phyloP scores from a whole-genome alignment of 2,329 filamentous ascomycete genomes.

The Cladophialophora psammophila region DNA sequence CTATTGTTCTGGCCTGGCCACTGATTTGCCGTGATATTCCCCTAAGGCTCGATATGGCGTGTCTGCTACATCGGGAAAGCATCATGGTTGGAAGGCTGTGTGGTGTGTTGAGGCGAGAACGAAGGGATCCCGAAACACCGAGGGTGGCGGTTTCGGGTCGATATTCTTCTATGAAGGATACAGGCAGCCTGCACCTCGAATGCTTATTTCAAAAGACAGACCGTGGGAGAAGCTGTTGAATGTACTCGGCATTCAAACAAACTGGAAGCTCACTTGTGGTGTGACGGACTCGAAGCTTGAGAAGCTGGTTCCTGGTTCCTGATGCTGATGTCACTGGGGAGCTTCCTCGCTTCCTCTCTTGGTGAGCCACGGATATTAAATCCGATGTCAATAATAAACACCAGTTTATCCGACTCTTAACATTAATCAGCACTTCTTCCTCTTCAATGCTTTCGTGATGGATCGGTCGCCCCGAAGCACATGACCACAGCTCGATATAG shows the following conservation, averaged over 20 bases:
- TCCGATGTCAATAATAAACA: not conserved
- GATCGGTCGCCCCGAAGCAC: not conserved
- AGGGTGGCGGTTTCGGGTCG: not conserved
- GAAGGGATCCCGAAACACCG: not conserved
- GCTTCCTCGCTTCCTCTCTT: too few species aligned
- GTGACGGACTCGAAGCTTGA: not conserved
- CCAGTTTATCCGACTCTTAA: not conserved
- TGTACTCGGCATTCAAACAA: not conserved
- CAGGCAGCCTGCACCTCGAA: not conserved
- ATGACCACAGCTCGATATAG: not conserved
- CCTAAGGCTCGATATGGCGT: conserved; percentile 20
- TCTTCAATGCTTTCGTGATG: not conserved
- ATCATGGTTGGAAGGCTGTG: conserved; percentile 25
- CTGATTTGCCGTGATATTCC: conserved; percentile 28
- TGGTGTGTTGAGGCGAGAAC: not conserved
- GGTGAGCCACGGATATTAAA: not conserved
- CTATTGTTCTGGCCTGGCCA: conserved; percentile 28
- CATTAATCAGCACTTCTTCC: not conserved
- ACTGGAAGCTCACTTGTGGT: not conserved
- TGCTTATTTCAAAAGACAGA: not conserved
- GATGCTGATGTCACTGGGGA: conserved; percentile 13
- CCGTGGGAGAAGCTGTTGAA: not conserved
- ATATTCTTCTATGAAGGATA: not conserved
- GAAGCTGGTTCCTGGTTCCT: not conserved
- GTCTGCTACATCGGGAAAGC: conserved; percentile 22